phyloP scores from a whole-genome alignment of 2,329 filamentous ascomycete species.

The Apiospora aurea region DNA sequence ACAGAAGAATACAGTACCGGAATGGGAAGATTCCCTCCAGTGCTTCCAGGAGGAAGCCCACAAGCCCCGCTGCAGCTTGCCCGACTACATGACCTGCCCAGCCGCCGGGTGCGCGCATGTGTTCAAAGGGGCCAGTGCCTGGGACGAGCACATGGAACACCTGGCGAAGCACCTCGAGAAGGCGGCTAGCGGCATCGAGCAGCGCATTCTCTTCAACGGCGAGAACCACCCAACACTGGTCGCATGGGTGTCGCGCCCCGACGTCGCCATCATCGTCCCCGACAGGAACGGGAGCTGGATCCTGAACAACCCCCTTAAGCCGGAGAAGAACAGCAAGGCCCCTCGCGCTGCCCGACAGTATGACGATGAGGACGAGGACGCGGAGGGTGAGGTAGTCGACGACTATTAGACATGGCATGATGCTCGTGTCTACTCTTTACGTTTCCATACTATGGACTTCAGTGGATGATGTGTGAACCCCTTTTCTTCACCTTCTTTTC shows the following conservation, averaged over 20 bases:
- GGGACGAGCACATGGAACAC: constrained; percentile 89
- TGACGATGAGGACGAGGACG: constrained; percentile 36
- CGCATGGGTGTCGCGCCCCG: constrained; percentile 39
- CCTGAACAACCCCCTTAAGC: constrained; percentile 40
- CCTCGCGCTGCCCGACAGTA: constrained; percentile 25
- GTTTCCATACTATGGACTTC: not conserved
- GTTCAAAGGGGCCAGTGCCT: constrained; percentile 71
- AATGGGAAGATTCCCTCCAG: constrained; percentile 63
- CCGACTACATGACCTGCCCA: constrained; percentile 66
- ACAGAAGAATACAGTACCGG: constrained; percentile 41
- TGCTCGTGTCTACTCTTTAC: not conserved
- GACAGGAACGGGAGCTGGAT: constrained; percentile 36
- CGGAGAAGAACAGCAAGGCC: constrained; percentile 25
- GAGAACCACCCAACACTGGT: constrained; percentile 38
- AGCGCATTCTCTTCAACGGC: constrained; percentile 37
- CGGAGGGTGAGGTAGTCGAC: constrained; percentile 41
- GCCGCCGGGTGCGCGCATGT: constrained; percentile 62
- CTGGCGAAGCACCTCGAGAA: constrained; percentile 80
- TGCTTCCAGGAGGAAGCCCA: constrained; percentile 65
- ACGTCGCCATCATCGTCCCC: constrained; percentile 38
- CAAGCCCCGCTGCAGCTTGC: constrained; percentile 66
- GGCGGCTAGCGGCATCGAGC: constrained; percentile 45
- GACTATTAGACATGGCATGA: not conserved
- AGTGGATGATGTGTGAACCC: not conserved
- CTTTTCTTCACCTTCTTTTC: not conserved